phyloP scores from a whole-genome alignment of 768 basidiomycete species.

The Leccinellum rugosiceps region DNA sequence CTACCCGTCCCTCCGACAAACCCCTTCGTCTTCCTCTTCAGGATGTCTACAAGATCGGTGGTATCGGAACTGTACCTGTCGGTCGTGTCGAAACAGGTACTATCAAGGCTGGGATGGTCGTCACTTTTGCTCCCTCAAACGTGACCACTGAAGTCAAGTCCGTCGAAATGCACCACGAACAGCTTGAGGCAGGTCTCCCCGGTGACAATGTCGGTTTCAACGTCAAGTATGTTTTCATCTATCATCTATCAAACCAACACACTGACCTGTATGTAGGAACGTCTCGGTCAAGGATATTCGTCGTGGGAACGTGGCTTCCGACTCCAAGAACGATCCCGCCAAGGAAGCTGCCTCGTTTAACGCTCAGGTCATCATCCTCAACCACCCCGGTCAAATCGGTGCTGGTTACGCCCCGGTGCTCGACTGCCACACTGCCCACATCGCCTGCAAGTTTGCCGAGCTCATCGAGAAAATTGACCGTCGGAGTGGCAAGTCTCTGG shows the following conservation, averaged over 20 bases:
- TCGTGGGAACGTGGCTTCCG: constrained; percentile 98
- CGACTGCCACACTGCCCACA: constrained; percentile 99
- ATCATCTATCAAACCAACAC: not conserved
- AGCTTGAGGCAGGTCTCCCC: constrained; percentile 89
- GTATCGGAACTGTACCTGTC: constrained; percentile 99
- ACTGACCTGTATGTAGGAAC: constrained; percentile 59
- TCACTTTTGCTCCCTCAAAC: constrained; percentile 93
- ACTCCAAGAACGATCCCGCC: constrained; percentile 99
- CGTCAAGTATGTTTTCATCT: constrained; percentile 67
- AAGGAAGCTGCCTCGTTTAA: constrained; percentile 99
- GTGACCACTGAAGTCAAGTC: constrained; percentile 99
- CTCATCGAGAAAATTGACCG: constrained; percentile 99
- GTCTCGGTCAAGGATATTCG: constrained; percentile 99
- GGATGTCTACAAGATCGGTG: constrained; percentile 99
- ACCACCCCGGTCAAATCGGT: constrained; percentile 99
- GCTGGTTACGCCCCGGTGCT: constrained; percentile 98
- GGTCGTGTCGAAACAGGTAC: constrained; percentile 99
- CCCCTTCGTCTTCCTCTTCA: constrained; percentile 99
- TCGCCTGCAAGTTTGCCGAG: constrained; percentile 99
- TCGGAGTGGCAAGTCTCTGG: constrained; percentile 92
- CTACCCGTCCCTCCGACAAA: constrained; percentile 95
- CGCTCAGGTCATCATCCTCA: constrained; percentile 99
- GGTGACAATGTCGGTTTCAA: constrained; percentile 99
- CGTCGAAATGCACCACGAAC: constrained; percentile 99
- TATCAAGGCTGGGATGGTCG: constrained; percentile 99